Evolutionary conservation across 768 basidiomycete species (phyloP), one percentile per base, ranked within the genome.

Genomic region (Collybiopsis luxurians): DNA sequence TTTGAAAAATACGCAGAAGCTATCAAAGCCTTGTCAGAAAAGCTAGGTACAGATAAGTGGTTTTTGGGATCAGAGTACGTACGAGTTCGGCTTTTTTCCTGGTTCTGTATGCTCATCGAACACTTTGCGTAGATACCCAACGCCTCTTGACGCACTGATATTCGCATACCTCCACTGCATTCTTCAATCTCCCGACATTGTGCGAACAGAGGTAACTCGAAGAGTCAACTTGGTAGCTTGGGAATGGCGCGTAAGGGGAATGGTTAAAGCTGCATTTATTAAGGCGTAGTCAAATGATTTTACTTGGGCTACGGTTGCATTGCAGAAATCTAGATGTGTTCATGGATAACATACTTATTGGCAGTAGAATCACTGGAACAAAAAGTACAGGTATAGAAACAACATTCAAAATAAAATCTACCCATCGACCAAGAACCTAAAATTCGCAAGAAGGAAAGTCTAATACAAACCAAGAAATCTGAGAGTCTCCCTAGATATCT

Each of bases 91-190:
- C 2, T 47, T 7, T 31, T 46, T 10, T 38, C 51, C 39, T 45
- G 44, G 5, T 54, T 38, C 9, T 45, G 27, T 11, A 21, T n/a
- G 39, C 44, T 26, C 42, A 36, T 30, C 19, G 45, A 24, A 34
- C 26, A 44, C 48, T 15, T n/a, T 17, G 34, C 10, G 10, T 11
- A 94, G 91, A 48, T 75, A 76, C 24, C 88, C 92, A 21, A 94
- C 92, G 1, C 80, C 87, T 0, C 82, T 94, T 13, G 92, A 94
- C 65, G 91, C 92, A 2, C 81, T 92, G 43, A 75, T 82, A 5
- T 94, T 93, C 66, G 91, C 92, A 1, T 94, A 94, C 63, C 74
- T 94, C 12, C 85, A 92, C 67, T 77, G 75, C 53, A 77, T 91
- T 23, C 71, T 90, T 5, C 73, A 83, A 47, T 73, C 77, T 23